phyloP scores from a whole-genome alignment of 179 eudicot species.

The Amaranthus tricolor region DNA sequence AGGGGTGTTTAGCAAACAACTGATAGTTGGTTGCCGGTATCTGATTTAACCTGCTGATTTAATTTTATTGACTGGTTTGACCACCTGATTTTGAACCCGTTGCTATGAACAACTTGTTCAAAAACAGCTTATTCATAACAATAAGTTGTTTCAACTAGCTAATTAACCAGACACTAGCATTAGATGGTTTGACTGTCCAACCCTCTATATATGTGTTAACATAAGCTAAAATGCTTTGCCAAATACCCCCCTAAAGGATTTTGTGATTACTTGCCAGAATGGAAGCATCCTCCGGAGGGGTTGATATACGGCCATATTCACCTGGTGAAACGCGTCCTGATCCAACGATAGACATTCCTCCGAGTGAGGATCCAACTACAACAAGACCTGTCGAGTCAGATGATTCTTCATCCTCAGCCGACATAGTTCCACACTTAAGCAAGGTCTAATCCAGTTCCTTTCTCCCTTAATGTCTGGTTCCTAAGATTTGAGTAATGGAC shows the following conservation, averaged over 20 bases:
- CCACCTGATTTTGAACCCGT: no score
- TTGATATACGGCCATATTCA: constrained; percentile 44
- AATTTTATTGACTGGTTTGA: no score
- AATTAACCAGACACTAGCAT: no score
- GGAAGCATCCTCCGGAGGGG: constrained; percentile 84
- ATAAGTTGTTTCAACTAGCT: no score
- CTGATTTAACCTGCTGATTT: no score
- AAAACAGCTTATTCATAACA: no score
- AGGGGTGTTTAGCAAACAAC: background rate
- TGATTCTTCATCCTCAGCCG: constrained; percentile 29
- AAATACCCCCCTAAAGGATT: background rate
- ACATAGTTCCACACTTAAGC: constrained; percentile 27
- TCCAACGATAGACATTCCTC: constrained; percentile 31
- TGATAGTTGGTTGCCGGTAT: no score
- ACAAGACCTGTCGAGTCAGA: constrained; percentile 23
- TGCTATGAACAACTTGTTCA: no score
- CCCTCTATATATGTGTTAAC: no score
- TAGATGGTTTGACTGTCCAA: no score
- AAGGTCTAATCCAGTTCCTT: constrained; percentile 39
- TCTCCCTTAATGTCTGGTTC: constrained; percentile 8
- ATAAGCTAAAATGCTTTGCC: no score
- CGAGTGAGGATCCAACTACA: constrained; percentile 26
- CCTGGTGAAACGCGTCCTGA: constrained; percentile 26
- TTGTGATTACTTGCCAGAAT: constrained; percentile 47
- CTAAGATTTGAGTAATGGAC: background rate